Evolutionary conservation across 2,329 filamentous ascomycete species (phyloP).

Genomic region (Talaromyces piceae): DNA sequence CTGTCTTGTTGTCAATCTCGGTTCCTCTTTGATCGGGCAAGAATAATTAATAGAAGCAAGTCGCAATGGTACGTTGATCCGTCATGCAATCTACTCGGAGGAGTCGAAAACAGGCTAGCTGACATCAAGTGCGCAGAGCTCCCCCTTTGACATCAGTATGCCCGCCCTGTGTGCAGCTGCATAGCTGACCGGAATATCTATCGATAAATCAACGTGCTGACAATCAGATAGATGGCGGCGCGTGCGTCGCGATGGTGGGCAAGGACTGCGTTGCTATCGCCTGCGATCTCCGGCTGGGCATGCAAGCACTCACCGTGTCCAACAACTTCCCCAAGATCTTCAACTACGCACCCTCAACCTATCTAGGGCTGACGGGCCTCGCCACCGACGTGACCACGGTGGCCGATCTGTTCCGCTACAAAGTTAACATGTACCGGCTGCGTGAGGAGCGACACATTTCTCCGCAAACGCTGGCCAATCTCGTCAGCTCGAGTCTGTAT

Average conservation of each 20-base stretch:
- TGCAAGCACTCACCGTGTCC: constrained; percentile 92
- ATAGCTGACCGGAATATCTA: background rate
- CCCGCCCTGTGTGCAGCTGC: background rate
- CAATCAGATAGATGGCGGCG: constrained; percentile 61
- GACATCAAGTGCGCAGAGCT: constrained; percentile 52
- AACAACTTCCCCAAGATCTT: constrained; percentile 99
- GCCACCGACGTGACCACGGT: constrained; percentile 94
- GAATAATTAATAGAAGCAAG: background rate
- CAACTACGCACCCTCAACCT: constrained; percentile 82
- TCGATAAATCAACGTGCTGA: background rate
- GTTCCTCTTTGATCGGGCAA: background rate
- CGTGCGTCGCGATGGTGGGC: constrained; percentile 97
- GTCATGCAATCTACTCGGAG: constrained; percentile 17
- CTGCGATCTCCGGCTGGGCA: constrained; percentile 94
- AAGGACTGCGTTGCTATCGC: constrained; percentile 99
- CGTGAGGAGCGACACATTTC: constrained; percentile 96
- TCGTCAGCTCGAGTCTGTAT: constrained; percentile 85
- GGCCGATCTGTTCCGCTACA: constrained; percentile 96
- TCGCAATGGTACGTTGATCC: constrained; percentile 27
- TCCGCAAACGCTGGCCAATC: constrained; percentile 90
- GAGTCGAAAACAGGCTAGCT: constrained; percentile 25
- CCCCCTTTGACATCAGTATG: constrained; percentile 93
- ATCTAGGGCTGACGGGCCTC: constrained; percentile 90
- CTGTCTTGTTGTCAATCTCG: background rate
- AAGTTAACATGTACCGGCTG: constrained; percentile 99